phyloP scores from a whole-genome alignment of 2,329 filamentous ascomycete genomes.

The Parasarocladium wereldwijsianum region DNA sequence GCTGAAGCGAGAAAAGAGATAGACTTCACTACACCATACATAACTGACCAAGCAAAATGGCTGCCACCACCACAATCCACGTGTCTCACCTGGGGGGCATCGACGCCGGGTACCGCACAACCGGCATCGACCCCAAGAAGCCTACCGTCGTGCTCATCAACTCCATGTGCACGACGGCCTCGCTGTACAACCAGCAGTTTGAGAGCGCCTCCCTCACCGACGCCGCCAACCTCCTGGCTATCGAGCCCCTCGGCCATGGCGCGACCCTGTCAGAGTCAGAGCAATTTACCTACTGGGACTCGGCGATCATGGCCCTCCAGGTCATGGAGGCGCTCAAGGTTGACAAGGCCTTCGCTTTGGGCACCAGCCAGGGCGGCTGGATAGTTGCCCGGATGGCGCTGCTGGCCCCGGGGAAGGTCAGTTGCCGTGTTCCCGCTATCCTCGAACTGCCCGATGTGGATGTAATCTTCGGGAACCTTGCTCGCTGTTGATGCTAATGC shows the following conservation, averaged over 20 bases:
- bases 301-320: constrained; percentile 38
- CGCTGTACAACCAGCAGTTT: constrained; percentile 30
- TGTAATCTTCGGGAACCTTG: too few relatives aligned
- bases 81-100: constrained; percentile 34
- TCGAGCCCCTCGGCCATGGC: constrained; percentile 39
- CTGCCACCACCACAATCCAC: constrained; percentile 9
- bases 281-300: constrained; percentile 41
- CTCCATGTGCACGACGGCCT: constrained; percentile 33
- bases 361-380: constrained; percentile 39
- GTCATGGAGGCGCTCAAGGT: constrained; percentile 36
- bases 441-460: too few relatives aligned
- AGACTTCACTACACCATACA: too few relatives aligned
- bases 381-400: constrained; percentile 34
- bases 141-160: constrained; percentile 37
- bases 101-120: constrained; percentile 27
- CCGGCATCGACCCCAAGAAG: constrained; percentile 31
- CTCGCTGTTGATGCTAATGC: too few relatives aligned
- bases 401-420: constrained; percentile 30
- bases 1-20: too few relatives aligned
- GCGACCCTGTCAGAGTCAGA: constrained; percentile 25
- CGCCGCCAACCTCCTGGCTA: constrained; percentile 31
- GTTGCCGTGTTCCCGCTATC: too few relatives aligned
- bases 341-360: constrained; percentile 31
- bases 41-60: too few relatives aligned
- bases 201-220: constrained; percentile 21